A percentile compares a stretch with the other conserved stretches of the same genome.
phyloP scores from a whole-genome alignment of 2,329 filamentous ascomycete species.

The Fusarium virguliforme region DNA sequence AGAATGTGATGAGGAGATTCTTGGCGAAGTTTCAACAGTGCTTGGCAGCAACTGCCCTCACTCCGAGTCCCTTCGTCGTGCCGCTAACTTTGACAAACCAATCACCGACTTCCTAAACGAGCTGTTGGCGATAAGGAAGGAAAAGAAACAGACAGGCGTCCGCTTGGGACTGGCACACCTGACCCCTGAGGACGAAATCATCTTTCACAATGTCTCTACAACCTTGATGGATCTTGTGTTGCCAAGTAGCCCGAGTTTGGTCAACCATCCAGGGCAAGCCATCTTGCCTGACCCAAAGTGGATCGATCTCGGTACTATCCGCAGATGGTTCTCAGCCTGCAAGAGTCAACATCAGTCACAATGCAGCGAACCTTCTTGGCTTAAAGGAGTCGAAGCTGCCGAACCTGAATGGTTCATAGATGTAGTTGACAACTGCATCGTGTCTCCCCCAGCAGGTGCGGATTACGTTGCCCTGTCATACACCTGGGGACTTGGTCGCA shows the following conservation, averaged over 20 bases:
- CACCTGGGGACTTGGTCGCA: constrained; percentile 27
- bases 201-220: constrained; percentile 29
- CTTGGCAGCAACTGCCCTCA: constrained; percentile 21
- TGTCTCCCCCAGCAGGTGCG: constrained; percentile 18
- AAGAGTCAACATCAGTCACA: constrained; percentile 9
- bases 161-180: constrained; percentile 21
- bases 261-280: constrained; percentile 15
- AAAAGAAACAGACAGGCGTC: constrained; percentile 16
- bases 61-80: constrained; percentile 22
- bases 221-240: constrained; percentile 28
- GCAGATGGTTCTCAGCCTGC: constrained; percentile 18
- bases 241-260: background rate
- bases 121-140: constrained; percentile 26
- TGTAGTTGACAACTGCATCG: constrained; percentile 24
- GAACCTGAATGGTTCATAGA: constrained; percentile 28
- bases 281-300: constrained; percentile 23
- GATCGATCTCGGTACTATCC: constrained; percentile 22
- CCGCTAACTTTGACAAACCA: constrained; percentile 23
- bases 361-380: constrained; percentile 30
- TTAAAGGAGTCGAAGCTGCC: constrained; percentile 23
- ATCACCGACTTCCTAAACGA: constrained; percentile 17
- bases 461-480: constrained; percentile 30
- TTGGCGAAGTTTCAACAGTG: constrained; percentile 21
- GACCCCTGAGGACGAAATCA: constrained; percentile 12
- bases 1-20: constrained; percentile 28